A percentile compares a stretch with the other conserved stretches of the same genome.
Evolutionary conservation across 352 stramenopile genomes (phyloP).

Genomic region (Globisporangium cederbergense): DNA sequence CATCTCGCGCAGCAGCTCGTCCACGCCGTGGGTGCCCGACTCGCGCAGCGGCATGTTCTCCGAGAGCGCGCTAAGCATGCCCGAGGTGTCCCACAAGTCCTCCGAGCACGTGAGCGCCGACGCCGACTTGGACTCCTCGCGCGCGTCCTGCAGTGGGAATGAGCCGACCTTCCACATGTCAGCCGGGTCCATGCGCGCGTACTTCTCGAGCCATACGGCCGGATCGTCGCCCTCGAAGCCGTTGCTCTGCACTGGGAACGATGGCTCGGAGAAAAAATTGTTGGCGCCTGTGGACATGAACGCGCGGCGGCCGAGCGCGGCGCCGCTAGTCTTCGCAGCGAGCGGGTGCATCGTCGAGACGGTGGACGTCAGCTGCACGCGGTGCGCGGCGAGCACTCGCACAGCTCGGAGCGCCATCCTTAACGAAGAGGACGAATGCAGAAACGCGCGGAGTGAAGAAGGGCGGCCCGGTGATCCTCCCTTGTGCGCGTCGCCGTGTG

Average conservation of each 20-base stretch:
- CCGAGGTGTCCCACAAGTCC: constrained; percentile 74
- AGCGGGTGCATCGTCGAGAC: constrained; percentile 7
- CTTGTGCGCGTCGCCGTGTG: not conserved
- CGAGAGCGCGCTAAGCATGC: constrained; percentile 73
- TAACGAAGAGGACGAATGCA: not conserved
- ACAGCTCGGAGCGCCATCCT: constrained; percentile 22
- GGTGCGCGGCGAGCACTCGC: constrained; percentile 17
- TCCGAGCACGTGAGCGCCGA: constrained; percentile 37
- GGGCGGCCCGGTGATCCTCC: not conserved
- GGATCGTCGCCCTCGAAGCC: constrained; percentile 38
- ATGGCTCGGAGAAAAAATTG: constrained; percentile 68
- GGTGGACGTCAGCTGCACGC: constrained; percentile 6
- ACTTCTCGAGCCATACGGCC: constrained; percentile 55
- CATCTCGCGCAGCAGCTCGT: constrained; percentile 62
- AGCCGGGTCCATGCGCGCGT: constrained; percentile 50
- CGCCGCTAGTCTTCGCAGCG: constrained; percentile 7
- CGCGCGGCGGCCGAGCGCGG: constrained; percentile 26
- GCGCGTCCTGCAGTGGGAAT: constrained; percentile 52
- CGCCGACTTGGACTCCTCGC: constrained; percentile 16
- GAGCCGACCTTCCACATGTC: constrained; percentile 77
- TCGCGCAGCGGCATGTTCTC: constrained; percentile 61
- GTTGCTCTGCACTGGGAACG: constrained; percentile 45
- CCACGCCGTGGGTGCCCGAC: constrained; percentile 32
- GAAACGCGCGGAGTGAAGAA: not conserved
- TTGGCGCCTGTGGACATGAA: constrained; percentile 71